phyloP scores from a whole-genome alignment of 2,329 filamentous ascomycete species.

The Trichoderma endophyticum region DNA sequence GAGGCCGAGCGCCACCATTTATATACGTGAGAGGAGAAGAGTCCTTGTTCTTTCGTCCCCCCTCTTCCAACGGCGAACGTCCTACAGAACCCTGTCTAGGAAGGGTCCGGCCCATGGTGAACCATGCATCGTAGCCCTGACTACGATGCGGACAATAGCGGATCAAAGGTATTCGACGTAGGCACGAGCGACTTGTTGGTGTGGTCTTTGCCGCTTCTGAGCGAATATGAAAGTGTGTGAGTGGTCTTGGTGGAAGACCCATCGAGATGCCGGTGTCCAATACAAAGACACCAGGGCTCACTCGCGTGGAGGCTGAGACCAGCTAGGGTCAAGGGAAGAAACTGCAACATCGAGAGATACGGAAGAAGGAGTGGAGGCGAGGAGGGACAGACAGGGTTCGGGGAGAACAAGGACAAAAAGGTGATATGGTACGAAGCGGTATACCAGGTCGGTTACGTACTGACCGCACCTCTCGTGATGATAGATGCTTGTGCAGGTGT shows the following conservation, averaged over 20 bases:
- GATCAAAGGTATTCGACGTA: not conserved
- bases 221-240: constrained; percentile 6
- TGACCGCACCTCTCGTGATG: not conserved
- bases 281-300: constrained; percentile 12
- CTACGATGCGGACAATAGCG: not conserved
- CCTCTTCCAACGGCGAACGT: constrained; percentile 2
- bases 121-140: constrained; percentile 14
- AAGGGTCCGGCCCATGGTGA: not conserved
- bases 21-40: constrained; percentile 3
- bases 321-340: constrained; percentile 12
- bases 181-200: not conserved
- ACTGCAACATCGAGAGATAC: constrained; percentile 19
- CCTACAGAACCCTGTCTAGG: not conserved
- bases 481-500: not conserved
- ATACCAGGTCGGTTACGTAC: not conserved
- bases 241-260: constrained; percentile 2
- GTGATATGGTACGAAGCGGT: not conserved
- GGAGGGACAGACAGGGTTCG: not conserved
- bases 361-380: constrained; percentile 7
- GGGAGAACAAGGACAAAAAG: not conserved
- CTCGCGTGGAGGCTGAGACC: constrained; percentile 14
- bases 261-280: constrained; percentile 9
- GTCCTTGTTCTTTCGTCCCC: not conserved
- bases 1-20: constrained; percentile 5
- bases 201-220: not conserved